Evolutionary conservation across 164 flowering plant species (phyloP).

Genomic region (Macadamia tetraphylla): DNA sequence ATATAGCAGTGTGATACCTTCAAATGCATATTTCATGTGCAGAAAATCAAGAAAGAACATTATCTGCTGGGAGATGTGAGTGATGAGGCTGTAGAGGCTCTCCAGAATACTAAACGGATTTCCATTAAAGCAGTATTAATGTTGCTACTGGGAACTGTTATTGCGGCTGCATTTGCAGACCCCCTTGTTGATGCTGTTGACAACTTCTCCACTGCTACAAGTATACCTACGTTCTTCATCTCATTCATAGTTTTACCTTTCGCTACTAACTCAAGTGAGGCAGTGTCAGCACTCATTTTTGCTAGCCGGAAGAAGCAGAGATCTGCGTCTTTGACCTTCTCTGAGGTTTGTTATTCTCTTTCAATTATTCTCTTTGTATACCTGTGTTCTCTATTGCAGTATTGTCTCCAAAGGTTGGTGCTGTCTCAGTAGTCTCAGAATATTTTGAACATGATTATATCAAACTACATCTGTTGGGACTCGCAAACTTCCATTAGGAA

Average conservation of each 20-base stretch:
- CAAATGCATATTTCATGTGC: conserved; percentile 9
- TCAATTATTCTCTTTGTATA: background rate
- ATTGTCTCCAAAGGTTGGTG: background rate
- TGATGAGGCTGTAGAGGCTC: conserved; percentile 3
- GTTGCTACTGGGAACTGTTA: conserved; percentile 34
- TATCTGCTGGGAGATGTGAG: conserved; percentile 18
- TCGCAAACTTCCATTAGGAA: too few relatives aligned
- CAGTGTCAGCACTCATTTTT: conserved; percentile 29
- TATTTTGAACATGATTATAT: too few relatives aligned
- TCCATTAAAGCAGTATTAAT: conserved; percentile 30
- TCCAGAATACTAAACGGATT: conserved; percentile 14
- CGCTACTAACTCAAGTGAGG: conserved; percentile 41
- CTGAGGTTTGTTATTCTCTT: conserved; percentile 33
- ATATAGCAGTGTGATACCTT: background rate
- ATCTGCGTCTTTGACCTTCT: conserved; percentile 41
- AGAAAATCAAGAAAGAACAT: conserved; percentile 24
- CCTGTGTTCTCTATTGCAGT: background rate
- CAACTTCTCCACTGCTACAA: conserved; percentile 36
- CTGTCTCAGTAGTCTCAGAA: background rate
- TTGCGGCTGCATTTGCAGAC: conserved; percentile 40
- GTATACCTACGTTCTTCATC: conserved; percentile 40
- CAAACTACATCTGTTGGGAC: too few relatives aligned
- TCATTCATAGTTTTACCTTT: conserved; percentile 40
- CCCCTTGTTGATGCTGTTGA: conserved; percentile 48
- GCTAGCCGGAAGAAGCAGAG: conserved; percentile 31